phyloP scores from a whole-genome alignment of 495 filamentous ascomycete genomes.

The Hapsidospora chrysogenum region DNA sequence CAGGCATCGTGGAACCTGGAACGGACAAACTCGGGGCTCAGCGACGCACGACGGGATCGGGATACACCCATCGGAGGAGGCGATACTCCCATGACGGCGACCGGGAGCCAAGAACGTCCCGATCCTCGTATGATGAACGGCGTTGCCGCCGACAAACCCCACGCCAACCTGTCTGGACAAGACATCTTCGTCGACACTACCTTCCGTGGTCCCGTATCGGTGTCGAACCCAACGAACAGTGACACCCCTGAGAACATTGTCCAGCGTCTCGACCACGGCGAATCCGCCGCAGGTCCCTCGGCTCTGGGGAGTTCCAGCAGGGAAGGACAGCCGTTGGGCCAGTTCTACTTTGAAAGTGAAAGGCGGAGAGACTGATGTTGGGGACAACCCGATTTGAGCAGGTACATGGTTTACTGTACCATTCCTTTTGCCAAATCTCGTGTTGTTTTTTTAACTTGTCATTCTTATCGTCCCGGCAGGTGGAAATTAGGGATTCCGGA shows the following conservation, averaged over 20 bases:
- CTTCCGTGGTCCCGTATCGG: slow-evolving; percentile 20
- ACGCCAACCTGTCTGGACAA: slow-evolving; percentile 10
- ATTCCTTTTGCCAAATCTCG: background rate
- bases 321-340: slow-evolving; percentile 25
- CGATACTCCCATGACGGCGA: slow-evolving; percentile 22
- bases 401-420: slow-evolving; percentile 1
- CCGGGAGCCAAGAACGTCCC: slow-evolving; percentile 21
- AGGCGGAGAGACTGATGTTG: slow-evolving; percentile 12
- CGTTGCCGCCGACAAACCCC: slow-evolving; percentile 19
- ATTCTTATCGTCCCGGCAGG: background rate
- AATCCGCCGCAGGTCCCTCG: slow-evolving; percentile 13
- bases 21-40: slow-evolving; percentile 24
- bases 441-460: background rate
- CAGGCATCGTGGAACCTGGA: slow-evolving; percentile 21
- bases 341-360: slow-evolving; percentile 36
- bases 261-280: slow-evolving; percentile 28
- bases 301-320: slow-evolving; percentile 21
- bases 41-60: slow-evolving; percentile 13
- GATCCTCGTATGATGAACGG: slow-evolving; percentile 29
- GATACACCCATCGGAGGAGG: slow-evolving; percentile 11
- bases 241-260: slow-evolving; percentile 38
- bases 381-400: background rate
- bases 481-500: background rate
- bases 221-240: slow-evolving; percentile 5
- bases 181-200: slow-evolving; percentile 29